Evolutionary conservation across 768 basidiomycete species (phyloP).

Genomic region (Hygrocybe punicea): DNA sequence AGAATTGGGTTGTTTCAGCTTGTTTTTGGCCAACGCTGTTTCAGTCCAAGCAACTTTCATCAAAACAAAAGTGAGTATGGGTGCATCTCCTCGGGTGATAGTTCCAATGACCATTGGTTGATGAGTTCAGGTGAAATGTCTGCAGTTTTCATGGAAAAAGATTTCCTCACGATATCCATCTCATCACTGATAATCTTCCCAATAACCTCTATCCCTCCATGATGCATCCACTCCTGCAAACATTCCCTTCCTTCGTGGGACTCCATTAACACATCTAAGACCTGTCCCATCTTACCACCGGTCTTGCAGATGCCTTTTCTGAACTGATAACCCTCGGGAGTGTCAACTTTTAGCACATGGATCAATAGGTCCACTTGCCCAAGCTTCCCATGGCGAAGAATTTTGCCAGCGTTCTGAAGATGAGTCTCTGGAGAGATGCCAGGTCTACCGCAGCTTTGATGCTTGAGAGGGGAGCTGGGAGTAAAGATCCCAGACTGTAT

Average conservation of each 20-base stretch:
- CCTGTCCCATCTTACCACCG: background rate
- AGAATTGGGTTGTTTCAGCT: background rate
- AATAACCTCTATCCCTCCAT: background rate
- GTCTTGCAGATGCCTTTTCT: background rate
- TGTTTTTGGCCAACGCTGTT: background rate
- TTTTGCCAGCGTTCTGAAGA: background rate
- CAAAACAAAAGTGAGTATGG: background rate
- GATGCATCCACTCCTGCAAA: background rate
- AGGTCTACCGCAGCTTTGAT: background rate
- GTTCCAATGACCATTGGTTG: background rate
- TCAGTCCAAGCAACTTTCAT: background rate
- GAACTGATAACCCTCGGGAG: background rate
- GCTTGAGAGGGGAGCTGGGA: no score
- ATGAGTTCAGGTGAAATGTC: background rate
- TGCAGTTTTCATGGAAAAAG: background rate
- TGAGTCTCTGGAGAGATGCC: background rate
- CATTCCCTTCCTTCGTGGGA: background rate
- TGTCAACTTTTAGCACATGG: background rate
- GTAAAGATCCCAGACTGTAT: no score
- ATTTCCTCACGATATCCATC: conserved; percentile 2
- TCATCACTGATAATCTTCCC: background rate
- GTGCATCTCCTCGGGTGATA: background rate
- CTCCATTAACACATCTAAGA: background rate
- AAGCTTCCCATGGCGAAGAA: background rate
- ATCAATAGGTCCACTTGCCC: background rate